These are phyloP conservation scores for Coniella lustricola DNA, from an alignment of 2,329 filamentous ascomycete genomes.

Conservation along the genomic window DNA sequence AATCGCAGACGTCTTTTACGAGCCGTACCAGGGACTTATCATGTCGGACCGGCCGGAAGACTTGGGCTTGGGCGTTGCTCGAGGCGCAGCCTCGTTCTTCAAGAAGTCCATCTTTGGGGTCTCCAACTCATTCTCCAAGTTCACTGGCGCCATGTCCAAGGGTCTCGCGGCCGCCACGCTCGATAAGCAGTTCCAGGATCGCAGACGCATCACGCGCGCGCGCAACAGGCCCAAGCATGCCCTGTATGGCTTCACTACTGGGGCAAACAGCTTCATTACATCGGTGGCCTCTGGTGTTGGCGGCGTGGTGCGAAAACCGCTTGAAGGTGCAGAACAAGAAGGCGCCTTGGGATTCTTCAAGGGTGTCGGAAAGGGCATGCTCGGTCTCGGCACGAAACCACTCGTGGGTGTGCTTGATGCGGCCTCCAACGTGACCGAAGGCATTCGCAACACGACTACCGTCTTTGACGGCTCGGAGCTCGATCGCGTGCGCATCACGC, in stretches of 20 bases:
- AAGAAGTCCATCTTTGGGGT: slow-evolving; percentile 99
- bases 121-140: slow-evolving; percentile 94
- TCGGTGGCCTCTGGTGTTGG: slow-evolving; percentile 91
- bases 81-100: slow-evolving; percentile 92
- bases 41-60: slow-evolving; percentile 95
- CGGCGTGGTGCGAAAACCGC: slow-evolving; percentile 83
- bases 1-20: slow-evolving; percentile 97
- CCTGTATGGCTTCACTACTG: slow-evolving; percentile 89
- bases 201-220: slow-evolving; percentile 84
- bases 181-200: slow-evolving; percentile 98
- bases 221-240: slow-evolving; percentile 96
- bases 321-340: slow-evolving; percentile 94
- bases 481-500: slow-evolving; percentile 86
- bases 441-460: slow-evolving; percentile 96
- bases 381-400: slow-evolving; percentile 93
- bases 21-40: slow-evolving; percentile 93
- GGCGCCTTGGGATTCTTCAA: slow-evolving; percentile 94
- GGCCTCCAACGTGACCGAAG: slow-evolving; percentile 93
- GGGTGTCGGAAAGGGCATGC: slow-evolving; percentile 88
- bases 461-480: slow-evolving; percentile 94
- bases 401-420: slow-evolving; percentile 95
- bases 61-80: slow-evolving; percentile 88
- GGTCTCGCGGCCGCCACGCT: slow-evolving; percentile 90
- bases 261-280: slow-evolving; percentile 88
- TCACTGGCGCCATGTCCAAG: slow-evolving; percentile 95